Percentiles rank a stretch among this genome's conserved stretches.
These are phyloP conservation scores for Chrysopogon serrulatus DNA, from an alignment of 176 grass and related monocot genomes.

Conservation along the genomic window DNA sequence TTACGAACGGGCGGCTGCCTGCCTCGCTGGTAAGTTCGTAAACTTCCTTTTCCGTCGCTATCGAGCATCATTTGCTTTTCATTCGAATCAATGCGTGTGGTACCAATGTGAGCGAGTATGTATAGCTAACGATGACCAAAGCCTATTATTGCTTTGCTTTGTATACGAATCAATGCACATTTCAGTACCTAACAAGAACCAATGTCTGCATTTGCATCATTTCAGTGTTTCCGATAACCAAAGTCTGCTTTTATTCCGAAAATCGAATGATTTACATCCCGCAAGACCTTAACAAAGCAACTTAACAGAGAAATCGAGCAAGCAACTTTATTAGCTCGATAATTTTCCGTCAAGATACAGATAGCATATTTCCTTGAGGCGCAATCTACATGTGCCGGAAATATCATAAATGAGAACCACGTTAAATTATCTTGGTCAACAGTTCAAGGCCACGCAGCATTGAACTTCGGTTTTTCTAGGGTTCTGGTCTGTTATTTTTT, in stretches of 20 bases:
- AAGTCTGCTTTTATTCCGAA: too few species aligned
- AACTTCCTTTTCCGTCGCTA: background rate
- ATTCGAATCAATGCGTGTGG: background rate
- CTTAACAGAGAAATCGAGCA: background rate
- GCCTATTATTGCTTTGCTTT: background rate
- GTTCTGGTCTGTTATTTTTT: conserved; percentile 21
- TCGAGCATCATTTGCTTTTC: background rate
- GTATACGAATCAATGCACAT: too few species aligned
- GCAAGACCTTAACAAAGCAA: background rate
- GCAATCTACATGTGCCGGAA: background rate
- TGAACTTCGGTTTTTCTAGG: background rate
- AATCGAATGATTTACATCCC: background rate
- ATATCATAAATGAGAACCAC: background rate
- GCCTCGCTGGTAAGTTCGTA: background rate
- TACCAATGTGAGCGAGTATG: background rate
- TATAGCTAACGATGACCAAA: background rate
- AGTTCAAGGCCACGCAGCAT: background rate
- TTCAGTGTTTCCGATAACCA: background rate
- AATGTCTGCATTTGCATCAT: background rate
- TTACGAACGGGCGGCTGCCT: too few species aligned
- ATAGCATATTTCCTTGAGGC: background rate
- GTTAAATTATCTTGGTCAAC: background rate
- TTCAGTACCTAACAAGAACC: too few species aligned
- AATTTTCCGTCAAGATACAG: background rate
- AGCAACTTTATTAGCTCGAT: background rate